These are phyloP conservation scores for Saturnispora galanensis DNA, from an alignment of 805 yeast genomes.

Conservation along the genomic window DNA sequence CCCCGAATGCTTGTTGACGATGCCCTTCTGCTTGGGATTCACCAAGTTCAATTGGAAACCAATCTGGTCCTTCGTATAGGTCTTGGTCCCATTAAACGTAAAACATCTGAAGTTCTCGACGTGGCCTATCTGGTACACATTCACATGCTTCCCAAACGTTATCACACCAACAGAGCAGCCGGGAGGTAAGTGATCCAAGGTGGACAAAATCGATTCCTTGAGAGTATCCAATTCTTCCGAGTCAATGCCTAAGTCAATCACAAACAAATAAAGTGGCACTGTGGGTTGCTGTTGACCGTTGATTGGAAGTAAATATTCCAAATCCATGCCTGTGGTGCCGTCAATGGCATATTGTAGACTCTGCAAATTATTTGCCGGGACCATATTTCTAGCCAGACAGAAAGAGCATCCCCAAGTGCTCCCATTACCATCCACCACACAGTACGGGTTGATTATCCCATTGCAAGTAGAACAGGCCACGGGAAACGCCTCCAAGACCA, in stretches of 20 bases:
- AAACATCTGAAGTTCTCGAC: constrained; percentile 28
- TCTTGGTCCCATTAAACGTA: constrained; percentile 48
- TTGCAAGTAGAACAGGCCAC: constrained; percentile 47
- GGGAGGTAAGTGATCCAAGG: constrained; percentile 39
- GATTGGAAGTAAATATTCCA: constrained; percentile 37
- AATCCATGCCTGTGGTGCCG: constrained; percentile 33
- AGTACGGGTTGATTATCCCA: constrained; percentile 45
- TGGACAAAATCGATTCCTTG: constrained; percentile 37
- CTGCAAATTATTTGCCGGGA: constrained; percentile 20
- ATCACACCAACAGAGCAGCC: constrained; percentile 48
- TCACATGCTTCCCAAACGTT: constrained; percentile 51
- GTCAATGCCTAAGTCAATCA: constrained; percentile 48
- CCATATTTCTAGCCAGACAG: constrained; percentile 39
- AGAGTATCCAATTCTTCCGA: constrained; percentile 37
- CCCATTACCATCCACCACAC: constrained; percentile 12
- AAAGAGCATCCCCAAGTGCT: constrained; percentile 45
- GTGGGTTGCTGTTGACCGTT: constrained; percentile 17
- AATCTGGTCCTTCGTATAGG: constrained; percentile 38
- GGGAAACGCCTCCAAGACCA: constrained; percentile 31
- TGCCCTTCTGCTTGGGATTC: constrained; percentile 17
- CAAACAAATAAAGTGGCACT: constrained; percentile 36
- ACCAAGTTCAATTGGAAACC: constrained; percentile 31
- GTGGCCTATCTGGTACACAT: constrained; percentile 41
- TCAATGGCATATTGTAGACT: constrained; percentile 29
- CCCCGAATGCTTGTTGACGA: constrained; percentile 21